Evolutionary conservation across 352 stramenopile genomes (phyloP), one percentile per base, ranked within the genome.

Genomic region (Globisporangium solare): DNA sequence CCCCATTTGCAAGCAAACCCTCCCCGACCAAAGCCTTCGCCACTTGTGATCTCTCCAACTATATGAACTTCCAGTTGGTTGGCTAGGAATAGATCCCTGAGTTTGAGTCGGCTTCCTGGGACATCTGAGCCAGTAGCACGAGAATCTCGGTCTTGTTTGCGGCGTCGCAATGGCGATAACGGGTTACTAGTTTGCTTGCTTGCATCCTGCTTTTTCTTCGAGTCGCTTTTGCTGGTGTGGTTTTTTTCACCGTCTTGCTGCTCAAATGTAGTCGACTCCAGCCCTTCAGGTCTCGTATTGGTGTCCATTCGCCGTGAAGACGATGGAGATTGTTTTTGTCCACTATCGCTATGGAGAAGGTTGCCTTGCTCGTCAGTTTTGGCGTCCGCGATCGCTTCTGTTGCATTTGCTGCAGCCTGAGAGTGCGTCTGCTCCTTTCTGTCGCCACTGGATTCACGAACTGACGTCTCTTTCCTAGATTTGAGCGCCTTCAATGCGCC

Each of bases 1-100:
- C 70, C 74, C 76, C 76, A 92, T 43, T 88, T 89, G 65, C 79
- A 89, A 13, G 68, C 68, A 46, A 84, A 76, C 0, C 76, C 76
- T 17, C 58, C 47, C 17, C 60, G 65, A 14, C 67, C 60, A 55
- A 89, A 88, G 49, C 67, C 63, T 11, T 80, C 60, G n/a, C 73
- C 79, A 32, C 66, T 73, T 6, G 75, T 62, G 52, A 92, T 88
- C 51, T 89, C 82, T 12, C 79, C 77, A 27, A 89, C 72, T 24
- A 89, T 66, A 51, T 92, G 79, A 14, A 92, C 71, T 69, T 92
- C 77, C 15, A 76, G 74, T 43, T 90, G 80, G 11, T 75, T 62
- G 4, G 64, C 56, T 15, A 75, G 75, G 22, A 69, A 61, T 5
- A 82, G 58, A 12, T 40, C 39, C 35, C 72, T 60, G 7, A 75